Percentiles rank a stretch among this genome's conserved stretches.
Evolutionary conservation across 2,329 filamentous ascomycete genomes (phyloP).

Genomic region (Penicillium hesseltinei): DNA sequence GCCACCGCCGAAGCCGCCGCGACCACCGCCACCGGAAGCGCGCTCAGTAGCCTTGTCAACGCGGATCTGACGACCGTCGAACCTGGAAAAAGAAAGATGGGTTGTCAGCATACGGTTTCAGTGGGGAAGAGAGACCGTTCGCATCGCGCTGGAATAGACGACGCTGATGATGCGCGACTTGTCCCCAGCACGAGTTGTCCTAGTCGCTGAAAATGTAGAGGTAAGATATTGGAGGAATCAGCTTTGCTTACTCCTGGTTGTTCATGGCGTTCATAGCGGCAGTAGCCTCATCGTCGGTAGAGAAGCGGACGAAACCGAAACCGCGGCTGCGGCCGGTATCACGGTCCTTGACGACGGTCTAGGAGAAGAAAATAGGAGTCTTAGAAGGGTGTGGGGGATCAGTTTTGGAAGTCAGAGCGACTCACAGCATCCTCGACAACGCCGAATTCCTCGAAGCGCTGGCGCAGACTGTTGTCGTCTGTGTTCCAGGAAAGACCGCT

Average conservation of each 20-base stretch:
- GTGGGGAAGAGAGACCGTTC: background rate
- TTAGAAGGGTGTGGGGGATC: background rate
- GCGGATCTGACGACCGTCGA: conserved; percentile 10
- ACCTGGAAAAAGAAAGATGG: background rate
- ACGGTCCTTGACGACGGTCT: conserved; percentile 15
- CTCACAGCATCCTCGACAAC: conserved; percentile 13
- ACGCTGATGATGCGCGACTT: background rate
- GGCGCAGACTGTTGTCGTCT: conserved; percentile 9
- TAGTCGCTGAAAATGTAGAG: background rate
- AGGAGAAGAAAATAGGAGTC: background rate
- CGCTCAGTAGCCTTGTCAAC: conserved; percentile 14
- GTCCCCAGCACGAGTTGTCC: background rate
- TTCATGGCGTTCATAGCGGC: conserved; percentile 10
- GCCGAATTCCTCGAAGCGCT: conserved; percentile 12
- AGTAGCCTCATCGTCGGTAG: conserved; percentile 10
- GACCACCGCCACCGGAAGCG: conserved; percentile 5
- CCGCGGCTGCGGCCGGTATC: conserved; percentile 13
- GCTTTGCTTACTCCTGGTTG: conserved; percentile 7
- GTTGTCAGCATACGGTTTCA: background rate
- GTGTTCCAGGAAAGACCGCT: conserved; percentile 15
- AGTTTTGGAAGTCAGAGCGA: background rate
- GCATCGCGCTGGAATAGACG: background rate
- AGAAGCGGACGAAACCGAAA: conserved; percentile 14
- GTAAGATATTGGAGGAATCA: background rate
- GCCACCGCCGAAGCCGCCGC: conserved; percentile 3